Conservation (phyloP, 345 rosid species). For the Noccaea caerulescens region DNA sequence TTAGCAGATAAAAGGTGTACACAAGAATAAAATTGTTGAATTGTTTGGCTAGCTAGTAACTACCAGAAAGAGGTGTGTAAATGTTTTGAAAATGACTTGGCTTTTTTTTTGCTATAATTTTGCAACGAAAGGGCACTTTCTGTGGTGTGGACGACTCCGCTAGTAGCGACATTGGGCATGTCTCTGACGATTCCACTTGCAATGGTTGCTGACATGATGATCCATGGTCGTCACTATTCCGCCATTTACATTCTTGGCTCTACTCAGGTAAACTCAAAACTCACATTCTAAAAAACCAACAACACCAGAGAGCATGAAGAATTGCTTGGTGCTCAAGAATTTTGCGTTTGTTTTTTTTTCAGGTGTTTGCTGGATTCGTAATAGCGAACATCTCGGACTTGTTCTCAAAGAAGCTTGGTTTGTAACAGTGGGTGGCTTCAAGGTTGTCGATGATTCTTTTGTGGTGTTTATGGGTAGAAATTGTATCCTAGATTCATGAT, state of each 20-base stretch:
- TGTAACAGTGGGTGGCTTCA: constrained; percentile 48
- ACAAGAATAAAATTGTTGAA: background rate
- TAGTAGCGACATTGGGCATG: constrained; percentile 78
- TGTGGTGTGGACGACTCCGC: constrained; percentile 89
- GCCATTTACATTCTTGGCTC: constrained; percentile 73
- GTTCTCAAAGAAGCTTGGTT: constrained; percentile 78
- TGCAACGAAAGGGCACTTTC: constrained; percentile 68
- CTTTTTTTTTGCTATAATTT: background rate
- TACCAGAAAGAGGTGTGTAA: constrained; percentile 6
- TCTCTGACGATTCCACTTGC: constrained; percentile 87
- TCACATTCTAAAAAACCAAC: background rate
- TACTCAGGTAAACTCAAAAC: constrained; percentile 56
- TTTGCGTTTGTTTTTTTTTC: constrained; percentile 24
- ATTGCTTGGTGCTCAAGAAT: constrained; percentile 15
- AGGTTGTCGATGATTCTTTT: constrained; percentile 29
- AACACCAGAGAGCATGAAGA: background rate
- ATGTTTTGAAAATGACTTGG: constrained; percentile 14
- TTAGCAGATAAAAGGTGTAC: background rate
- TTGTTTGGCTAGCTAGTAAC: background rate
- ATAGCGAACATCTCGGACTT: constrained; percentile 81
- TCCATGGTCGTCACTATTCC: constrained; percentile 74
- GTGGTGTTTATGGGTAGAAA: constrained; percentile 32
- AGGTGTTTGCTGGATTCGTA: constrained; percentile 96
- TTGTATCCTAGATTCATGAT: constrained; percentile 36
- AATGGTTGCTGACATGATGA: constrained; percentile 82